Evolutionary conservation across 2,329 filamentous ascomycete genomes (phyloP).

Genomic region (Didymella segeticola): DNA sequence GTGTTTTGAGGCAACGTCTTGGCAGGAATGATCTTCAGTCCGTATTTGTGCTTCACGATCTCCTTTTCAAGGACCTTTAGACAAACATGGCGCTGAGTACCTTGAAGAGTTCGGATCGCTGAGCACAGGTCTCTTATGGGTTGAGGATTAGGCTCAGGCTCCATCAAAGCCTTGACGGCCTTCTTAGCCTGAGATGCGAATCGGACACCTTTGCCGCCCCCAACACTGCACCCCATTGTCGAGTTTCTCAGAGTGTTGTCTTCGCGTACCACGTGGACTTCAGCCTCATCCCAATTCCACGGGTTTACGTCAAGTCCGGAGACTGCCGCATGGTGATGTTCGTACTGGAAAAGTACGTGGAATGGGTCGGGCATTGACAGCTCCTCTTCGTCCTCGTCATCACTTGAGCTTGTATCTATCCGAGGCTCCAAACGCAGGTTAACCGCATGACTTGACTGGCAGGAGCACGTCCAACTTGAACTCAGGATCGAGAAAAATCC

Average conservation of each 20-base stretch:
- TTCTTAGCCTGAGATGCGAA: not conserved
- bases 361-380: constrained; percentile 4
- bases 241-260: not conserved
- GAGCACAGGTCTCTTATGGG: constrained; percentile 6
- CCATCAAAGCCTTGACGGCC: not conserved
- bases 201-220: not conserved
- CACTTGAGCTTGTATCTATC: constrained; percentile 18
- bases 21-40: not conserved
- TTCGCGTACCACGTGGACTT: not conserved
- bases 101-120: not conserved
- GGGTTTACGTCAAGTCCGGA: not conserved
- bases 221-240: not conserved
- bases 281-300: constrained; percentile 4
- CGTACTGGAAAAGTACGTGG: constrained; percentile 5
- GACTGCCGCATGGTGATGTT: not conserved
- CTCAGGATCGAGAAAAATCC: constrained; percentile 14
- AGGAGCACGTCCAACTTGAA: constrained; percentile 33
- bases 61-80: not conserved
- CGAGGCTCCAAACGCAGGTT: constrained; percentile 33
- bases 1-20: not conserved
- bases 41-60: constrained; percentile 2
- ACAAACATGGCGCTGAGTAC: not conserved
- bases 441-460: constrained; percentile 31
- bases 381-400: constrained; percentile 2
- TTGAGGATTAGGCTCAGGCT: not conserved